These are phyloP conservation scores for Tuber microsphaerosporum DNA, from an alignment of 495 filamentous ascomycete genomes.

Conservation along the genomic window DNA sequence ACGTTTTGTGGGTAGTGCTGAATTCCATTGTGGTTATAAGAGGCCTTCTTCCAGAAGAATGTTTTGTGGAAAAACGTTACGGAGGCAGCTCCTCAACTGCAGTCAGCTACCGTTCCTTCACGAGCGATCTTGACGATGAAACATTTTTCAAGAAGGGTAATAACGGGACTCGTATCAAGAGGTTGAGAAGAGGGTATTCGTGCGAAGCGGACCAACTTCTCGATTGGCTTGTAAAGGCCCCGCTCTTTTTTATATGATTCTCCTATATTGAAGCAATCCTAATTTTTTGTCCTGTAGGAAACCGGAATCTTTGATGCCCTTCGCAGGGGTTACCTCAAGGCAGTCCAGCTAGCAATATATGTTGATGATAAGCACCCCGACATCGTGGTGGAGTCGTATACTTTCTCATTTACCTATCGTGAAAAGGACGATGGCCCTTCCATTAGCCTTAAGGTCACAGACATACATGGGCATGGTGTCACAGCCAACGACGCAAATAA, in stretches of 20 bases:
- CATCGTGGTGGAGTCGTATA: slow-evolving; percentile 39
- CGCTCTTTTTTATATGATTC: not conserved
- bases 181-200: slow-evolving; percentile 38
- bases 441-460: slow-evolving; percentile 31
- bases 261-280: not conserved
- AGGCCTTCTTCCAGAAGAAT: slow-evolving; percentile 41
- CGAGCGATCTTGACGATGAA: slow-evolving; percentile 27
- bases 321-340: slow-evolving; percentile 39
- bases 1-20: not conserved
- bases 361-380: slow-evolving; percentile 37
- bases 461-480: slow-evolving; percentile 30
- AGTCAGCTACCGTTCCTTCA: slow-evolving; percentile 27
- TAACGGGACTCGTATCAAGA: slow-evolving; percentile 36
- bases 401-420: slow-evolving; percentile 40
- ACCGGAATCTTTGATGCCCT: slow-evolving; percentile 38
- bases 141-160: slow-evolving; percentile 14
- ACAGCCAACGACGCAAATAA: slow-evolving; percentile 36
- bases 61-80: slow-evolving; percentile 39
- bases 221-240: slow-evolving; percentile 35
- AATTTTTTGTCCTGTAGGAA: slow-evolving; percentile 18
- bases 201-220: slow-evolving; percentile 39
- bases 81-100: slow-evolving; percentile 21
- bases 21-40: slow-evolving; percentile 23
- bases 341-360: slow-evolving; percentile 37
- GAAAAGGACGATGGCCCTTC: slow-evolving; percentile 26